Conservation (phyloP, 2,329 filamentous ascomycete genomes). For the Ophioceras dolichostomum region DNA sequence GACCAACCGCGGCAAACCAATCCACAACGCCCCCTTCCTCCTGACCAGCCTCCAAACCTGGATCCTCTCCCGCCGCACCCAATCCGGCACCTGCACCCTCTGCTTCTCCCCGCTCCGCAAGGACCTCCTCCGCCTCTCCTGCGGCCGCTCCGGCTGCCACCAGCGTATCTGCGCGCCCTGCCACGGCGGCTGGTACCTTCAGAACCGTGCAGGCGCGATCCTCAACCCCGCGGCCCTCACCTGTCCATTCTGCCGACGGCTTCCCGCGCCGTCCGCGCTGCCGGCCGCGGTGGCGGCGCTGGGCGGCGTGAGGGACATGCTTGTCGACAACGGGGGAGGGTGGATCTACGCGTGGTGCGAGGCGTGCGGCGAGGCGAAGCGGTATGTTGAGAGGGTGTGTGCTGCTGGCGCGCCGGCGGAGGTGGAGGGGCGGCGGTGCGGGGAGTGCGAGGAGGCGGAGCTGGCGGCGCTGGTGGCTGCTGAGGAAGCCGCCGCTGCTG, state of each 20-base stretch:
- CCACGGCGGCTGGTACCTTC: conserved; percentile 29
- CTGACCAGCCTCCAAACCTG: conserved; percentile 20
- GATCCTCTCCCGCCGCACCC: conserved; percentile 21
- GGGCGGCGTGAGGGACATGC: conserved; percentile 22
- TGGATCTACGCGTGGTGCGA: conserved; percentile 38
- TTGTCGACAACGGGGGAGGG: conserved; percentile 23
- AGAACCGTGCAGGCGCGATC: conserved; percentile 27
- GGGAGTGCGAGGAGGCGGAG: conserved; percentile 18
- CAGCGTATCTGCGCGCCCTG: conserved; percentile 30
- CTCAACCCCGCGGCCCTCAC: conserved; percentile 34
- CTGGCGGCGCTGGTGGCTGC: conserved; percentile 4
- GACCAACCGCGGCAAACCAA: conserved; percentile 20
- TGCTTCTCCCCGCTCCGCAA: conserved; percentile 28
- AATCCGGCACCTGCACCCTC: conserved; percentile 23
- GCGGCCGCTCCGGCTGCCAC: conserved; percentile 29
- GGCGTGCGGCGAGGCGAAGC: conserved; percentile 26
- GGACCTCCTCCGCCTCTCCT: conserved; percentile 24
- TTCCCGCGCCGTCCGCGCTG: conserved; percentile 23
- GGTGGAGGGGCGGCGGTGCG: conserved; percentile 26
- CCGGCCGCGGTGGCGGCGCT: conserved; percentile 22
- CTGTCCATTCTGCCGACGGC: conserved; percentile 37
- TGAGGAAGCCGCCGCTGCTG: neutral
- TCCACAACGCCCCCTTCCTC: conserved; percentile 26
- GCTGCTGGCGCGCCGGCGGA: conserved; percentile 24
- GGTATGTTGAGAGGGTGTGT: conserved; percentile 29